A percentile compares a stretch with the other conserved stretches of the same genome.
phyloP scores from a whole-genome alignment of 2,329 filamentous ascomycete species.

The Simplicillium aogashimaense region DNA sequence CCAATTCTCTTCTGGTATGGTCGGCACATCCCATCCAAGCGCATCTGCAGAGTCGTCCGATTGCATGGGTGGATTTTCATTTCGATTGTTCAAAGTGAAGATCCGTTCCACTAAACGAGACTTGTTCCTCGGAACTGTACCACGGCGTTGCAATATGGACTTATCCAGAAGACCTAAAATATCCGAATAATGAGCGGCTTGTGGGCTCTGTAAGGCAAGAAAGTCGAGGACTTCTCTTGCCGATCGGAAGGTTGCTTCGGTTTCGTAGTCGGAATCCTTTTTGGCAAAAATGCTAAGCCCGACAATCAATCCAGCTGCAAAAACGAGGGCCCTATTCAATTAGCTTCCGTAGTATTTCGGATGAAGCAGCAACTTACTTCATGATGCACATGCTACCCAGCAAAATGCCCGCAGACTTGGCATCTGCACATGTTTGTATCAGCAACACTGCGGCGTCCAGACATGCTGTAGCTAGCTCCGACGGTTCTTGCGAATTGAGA shows the following conservation, averaged over 20 bases:
- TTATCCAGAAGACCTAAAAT: slow-evolving; percentile 38
- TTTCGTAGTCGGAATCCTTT: slow-evolving; percentile 29
- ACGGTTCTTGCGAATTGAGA: slow-evolving; percentile 26
- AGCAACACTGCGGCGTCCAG: slow-evolving; percentile 45
- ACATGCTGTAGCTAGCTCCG: slow-evolving; percentile 38
- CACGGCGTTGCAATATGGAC: slow-evolving; percentile 31
- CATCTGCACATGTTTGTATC: slow-evolving; percentile 41
- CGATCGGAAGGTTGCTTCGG: slow-evolving; percentile 37
- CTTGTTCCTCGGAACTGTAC: slow-evolving; percentile 10
- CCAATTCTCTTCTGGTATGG: slow-evolving; percentile 12
- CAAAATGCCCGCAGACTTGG: slow-evolving; percentile 30
- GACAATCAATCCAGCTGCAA: slow-evolving; percentile 45
- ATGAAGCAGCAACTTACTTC: slow-evolving; percentile 30
- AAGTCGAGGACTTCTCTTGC: slow-evolving; percentile 38
- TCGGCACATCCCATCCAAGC: slow-evolving; percentile 2
- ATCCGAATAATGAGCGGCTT: slow-evolving; percentile 47
- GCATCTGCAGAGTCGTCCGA: slow-evolving; percentile 7
- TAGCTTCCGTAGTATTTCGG: slow-evolving; percentile 1
- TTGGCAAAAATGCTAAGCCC: slow-evolving; percentile 47
- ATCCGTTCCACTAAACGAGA: slow-evolving; percentile 18
- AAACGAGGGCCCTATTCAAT: slow-evolving; percentile 36
- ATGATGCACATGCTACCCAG: slow-evolving; percentile 48
- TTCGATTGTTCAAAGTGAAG: slow-evolving; percentile 9
- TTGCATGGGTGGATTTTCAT: slow-evolving; percentile 2
- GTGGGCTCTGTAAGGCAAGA: slow-evolving; percentile 38